Conservation (phyloP, 805 yeast genomes). For the Vanderwaltozyma verrucispora region DNA sequence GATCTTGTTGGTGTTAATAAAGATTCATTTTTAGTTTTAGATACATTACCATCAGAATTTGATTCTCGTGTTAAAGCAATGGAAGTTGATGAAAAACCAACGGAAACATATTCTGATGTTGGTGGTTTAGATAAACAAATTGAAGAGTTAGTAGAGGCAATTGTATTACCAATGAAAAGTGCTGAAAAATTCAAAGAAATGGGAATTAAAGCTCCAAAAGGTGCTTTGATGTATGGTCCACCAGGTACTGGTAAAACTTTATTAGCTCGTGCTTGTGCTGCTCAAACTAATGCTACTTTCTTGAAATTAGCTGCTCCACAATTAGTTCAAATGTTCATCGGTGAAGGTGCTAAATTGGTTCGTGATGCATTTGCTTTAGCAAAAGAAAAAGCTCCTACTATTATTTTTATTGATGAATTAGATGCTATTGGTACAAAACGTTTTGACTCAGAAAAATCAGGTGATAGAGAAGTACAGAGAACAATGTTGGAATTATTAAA, state of each 20-base stretch:
- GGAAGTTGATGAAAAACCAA: constrained; percentile 99
- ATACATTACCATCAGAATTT: constrained; percentile 92
- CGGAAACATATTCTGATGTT: constrained; percentile 92
- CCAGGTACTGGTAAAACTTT: constrained; percentile 99
- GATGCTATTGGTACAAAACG: constrained; percentile 99
- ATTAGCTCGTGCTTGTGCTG: constrained; percentile 97
- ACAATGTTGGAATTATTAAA: constrained; percentile 97
- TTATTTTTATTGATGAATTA: constrained; percentile 93
- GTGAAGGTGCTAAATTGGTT: constrained; percentile 97
- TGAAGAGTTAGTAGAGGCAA: constrained; percentile 96
- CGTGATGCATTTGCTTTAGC: constrained; percentile 97
- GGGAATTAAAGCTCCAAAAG: constrained; percentile 97
- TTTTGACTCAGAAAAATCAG: constrained; percentile 93
- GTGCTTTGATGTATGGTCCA: constrained; percentile 97
- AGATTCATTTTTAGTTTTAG: constrained; percentile 87
- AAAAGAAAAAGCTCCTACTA: constrained; percentile 96
- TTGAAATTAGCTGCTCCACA: constrained; percentile 96
- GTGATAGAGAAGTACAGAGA: constrained; percentile 98
- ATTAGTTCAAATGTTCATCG: constrained; percentile 95
- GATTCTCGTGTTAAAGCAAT: constrained; percentile 97
- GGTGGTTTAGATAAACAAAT: constrained; percentile 98
- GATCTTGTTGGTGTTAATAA: constrained; percentile 96
- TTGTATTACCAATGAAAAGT: constrained; percentile 96
- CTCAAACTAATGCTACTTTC: constrained; percentile 96
- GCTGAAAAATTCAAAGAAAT: constrained; percentile 89